Evolutionary conservation across 306 rosid genomes (phyloP), one percentile per base, ranked within the genome.

Genomic region (Lathyrus sativus): DNA sequence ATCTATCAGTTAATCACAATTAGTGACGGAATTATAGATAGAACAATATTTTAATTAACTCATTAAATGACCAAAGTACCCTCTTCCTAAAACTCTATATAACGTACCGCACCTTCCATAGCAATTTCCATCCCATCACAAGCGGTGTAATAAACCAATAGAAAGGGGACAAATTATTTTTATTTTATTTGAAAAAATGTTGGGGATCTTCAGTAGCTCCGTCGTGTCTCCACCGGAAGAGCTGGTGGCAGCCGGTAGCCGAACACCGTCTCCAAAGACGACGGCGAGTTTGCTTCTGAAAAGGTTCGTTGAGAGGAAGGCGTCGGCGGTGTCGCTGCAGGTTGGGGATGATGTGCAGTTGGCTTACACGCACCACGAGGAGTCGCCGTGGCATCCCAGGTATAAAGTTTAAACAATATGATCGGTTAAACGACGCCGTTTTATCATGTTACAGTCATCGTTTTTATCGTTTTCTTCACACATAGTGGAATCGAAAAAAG

Each of bases 201-300:
- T 90, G 81, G 99, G 95, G 6, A 84, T 95, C 3, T 95, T 95
- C 80, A 88, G 97, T 77, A 77, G 92, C 79, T 79, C 91, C 6
- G 78, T 95, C 11, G 78, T 95, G 42, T 84, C 95, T 1, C 95
- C 97, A 9, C 97, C 97, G n/a, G 99, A 90, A 4, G 97, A 95
- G 82, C 71, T 95, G 11, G 95, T 95, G 4, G 97, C 95, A 13
- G 99, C 97, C 68, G 97, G 97, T 0, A 72, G 97, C 76, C 70
- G 99, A 9, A 95, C 99, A 2, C 99, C 99, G 44, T 95, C 99
- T 0, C 97, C 99, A 2, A 95, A 95, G 81, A 87, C 31, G 31
- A 74, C 81, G 2, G 72, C 96, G 26, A 53, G 77, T 1, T 73
- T 82, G 29, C 89, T 95, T 9, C 12, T 90, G 71, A 84, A 83